Evolutionary conservation across 805 yeast genomes (phyloP).

Genomic region (Grigorovia jiainica): DNA sequence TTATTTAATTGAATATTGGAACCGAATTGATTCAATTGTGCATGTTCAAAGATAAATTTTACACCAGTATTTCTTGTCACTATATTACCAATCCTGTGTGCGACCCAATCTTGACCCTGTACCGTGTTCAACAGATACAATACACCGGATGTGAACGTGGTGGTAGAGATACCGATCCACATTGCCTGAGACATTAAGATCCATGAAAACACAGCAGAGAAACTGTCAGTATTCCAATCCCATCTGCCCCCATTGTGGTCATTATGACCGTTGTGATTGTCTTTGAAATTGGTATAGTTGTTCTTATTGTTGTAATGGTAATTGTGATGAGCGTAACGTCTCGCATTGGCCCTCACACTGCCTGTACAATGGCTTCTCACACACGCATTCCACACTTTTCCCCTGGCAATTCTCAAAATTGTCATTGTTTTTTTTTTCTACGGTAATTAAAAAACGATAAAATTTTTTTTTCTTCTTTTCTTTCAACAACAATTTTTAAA

Average conservation of each 20-base stretch:
- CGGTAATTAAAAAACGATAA: background rate
- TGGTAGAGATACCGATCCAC: slow-evolving; percentile 75
- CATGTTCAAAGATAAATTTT: slow-evolving; percentile 82
- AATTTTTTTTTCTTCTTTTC: background rate
- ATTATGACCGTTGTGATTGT: background rate
- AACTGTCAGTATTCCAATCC: slow-evolving; percentile 67
- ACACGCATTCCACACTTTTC: background rate
- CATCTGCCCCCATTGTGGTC: background rate
- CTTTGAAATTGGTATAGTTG: no score
- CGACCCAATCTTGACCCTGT: slow-evolving; percentile 63
- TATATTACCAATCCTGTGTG: slow-evolving; percentile 68
- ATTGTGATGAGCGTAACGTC: background rate
- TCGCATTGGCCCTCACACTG: background rate
- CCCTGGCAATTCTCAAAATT: background rate
- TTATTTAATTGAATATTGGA: slow-evolving; percentile 70
- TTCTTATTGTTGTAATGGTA: no score
- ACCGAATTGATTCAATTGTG: slow-evolving; percentile 97
- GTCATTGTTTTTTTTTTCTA: background rate
- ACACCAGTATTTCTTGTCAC: slow-evolving; percentile 76
- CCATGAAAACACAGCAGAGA: slow-evolving; percentile 88
- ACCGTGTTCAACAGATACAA: slow-evolving; percentile 59
- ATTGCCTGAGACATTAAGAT: slow-evolving; percentile 77
- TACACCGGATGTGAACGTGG: slow-evolving; percentile 79
- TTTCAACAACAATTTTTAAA: background rate
- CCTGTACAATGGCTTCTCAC: background rate